phyloP scores from a whole-genome alignment of 306 rosid genomes.

The Chamaecrista fasciculata region DNA sequence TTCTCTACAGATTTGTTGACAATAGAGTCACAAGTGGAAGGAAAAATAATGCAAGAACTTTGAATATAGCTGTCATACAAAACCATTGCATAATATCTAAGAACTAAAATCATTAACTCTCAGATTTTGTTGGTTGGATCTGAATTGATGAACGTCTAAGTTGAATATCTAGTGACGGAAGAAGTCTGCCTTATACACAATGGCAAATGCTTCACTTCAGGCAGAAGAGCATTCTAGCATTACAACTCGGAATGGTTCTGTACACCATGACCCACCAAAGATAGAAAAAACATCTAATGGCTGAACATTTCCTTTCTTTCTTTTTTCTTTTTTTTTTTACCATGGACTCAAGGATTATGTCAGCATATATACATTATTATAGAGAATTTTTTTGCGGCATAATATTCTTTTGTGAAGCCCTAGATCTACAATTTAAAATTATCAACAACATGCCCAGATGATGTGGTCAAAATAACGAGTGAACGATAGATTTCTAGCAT shows the following conservation, averaged over 20 bases:
- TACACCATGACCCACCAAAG: not conserved
- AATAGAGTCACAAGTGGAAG: constrained; percentile 13
- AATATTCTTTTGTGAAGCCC: constrained; percentile 17
- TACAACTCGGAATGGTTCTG: not conserved
- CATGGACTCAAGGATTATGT: constrained; percentile 3
- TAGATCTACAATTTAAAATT: constrained; percentile 2
- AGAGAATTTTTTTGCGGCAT: constrained; percentile 3
- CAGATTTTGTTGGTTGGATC: not conserved
- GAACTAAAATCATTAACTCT: not conserved
- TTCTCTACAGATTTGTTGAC: not conserved
- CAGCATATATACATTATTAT: not conserved
- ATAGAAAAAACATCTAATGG: not conserved
- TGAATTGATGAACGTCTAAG: not conserved
- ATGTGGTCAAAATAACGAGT: constrained; percentile 2
- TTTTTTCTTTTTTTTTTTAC: not conserved
- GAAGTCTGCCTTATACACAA: not conserved
- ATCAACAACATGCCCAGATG: constrained; percentile 8
- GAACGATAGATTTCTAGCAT: not conserved
- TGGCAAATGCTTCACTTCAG: not conserved
- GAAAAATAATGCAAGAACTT: constrained; percentile 3
- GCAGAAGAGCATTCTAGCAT: not conserved
- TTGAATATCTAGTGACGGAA: not conserved
- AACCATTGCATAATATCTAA: not conserved
- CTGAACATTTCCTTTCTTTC: not conserved
- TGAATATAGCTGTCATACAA: constrained; percentile 13